Conservation (phyloP, 768 basidiomycete genomes). For the Leccinum aurantiacum region DNA sequence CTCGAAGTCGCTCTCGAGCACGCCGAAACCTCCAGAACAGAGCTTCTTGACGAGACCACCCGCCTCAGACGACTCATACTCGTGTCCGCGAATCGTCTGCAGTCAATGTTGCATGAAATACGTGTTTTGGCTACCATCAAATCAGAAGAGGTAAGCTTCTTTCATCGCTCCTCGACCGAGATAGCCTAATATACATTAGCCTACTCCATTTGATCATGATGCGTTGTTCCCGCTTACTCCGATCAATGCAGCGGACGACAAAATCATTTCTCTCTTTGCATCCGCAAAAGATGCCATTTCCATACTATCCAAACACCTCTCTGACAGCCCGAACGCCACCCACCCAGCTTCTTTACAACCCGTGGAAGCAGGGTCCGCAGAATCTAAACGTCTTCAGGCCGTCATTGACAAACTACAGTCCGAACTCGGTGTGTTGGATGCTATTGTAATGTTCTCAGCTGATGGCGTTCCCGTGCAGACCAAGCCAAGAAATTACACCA, state of each 20-base stretch:
- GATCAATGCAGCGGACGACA: slow-evolving; percentile 47
- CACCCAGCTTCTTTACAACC: slow-evolving; percentile 20
- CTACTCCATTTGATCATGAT: slow-evolving; percentile 45
- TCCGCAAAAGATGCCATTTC: slow-evolving; percentile 39
- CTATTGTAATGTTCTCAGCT: slow-evolving; percentile 4
- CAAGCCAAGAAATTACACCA: slow-evolving; percentile 47
- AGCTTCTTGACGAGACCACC: slow-evolving; percentile 64
- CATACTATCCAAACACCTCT: slow-evolving; percentile 31
- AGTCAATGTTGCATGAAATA: slow-evolving; percentile 51
- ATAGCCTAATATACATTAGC: slow-evolving; percentile 34
- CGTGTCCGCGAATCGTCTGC: slow-evolving; percentile 63
- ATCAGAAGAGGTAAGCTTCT: slow-evolving; percentile 47
- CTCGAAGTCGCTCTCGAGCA: slow-evolving; percentile 71
- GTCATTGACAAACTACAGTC: slow-evolving; percentile 50
- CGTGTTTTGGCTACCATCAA: slow-evolving; percentile 39
- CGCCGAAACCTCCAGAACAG: slow-evolving; percentile 63
- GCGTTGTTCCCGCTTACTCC: slow-evolving; percentile 55
- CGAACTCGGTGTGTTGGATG: slow-evolving; percentile 53
- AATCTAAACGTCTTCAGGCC: slow-evolving; percentile 49
- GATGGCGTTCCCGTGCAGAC: slow-evolving; percentile 33
- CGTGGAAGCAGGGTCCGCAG: slow-evolving; percentile 35
- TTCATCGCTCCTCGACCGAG: slow-evolving; percentile 1
- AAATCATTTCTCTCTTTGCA: slow-evolving; percentile 44
- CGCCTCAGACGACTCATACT: slow-evolving; percentile 60
- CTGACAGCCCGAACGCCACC: slow-evolving; percentile 12